Evolutionary conservation across 1,284 basidiomycete species (phyloP).

Genomic region (Rhodotorula glutinis): DNA sequence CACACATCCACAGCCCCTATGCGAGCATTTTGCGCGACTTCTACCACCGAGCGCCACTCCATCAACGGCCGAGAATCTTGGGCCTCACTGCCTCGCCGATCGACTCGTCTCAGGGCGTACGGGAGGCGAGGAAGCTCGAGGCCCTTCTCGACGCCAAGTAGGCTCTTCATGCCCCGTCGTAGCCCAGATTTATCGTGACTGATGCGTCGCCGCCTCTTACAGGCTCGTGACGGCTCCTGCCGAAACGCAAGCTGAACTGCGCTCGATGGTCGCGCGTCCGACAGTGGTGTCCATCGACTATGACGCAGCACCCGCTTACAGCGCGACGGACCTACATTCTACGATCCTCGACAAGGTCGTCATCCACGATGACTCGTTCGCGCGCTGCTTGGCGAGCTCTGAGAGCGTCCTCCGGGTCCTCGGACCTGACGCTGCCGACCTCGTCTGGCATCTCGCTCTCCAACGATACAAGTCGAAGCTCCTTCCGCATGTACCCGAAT

Average conservation of each 20-base stretch:
- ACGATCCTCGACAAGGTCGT: not conserved
- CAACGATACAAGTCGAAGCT: conserved; percentile 1
- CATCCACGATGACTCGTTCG: conserved; percentile 8
- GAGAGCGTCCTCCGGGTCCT: not conserved
- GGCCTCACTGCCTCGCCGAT: conserved; percentile 37
- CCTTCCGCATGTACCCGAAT: not conserved
- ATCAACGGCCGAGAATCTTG: conserved; percentile 27
- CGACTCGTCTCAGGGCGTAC: conserved; percentile 14
- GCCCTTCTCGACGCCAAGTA: conserved; percentile 18
- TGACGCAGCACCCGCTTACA: conserved; percentile 2
- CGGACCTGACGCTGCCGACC: conserved; percentile 20
- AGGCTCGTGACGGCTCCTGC: conserved; percentile 18
- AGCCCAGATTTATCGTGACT: too few relatives aligned
- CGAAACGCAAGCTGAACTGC: conserved; percentile 14
- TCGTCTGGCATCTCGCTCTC: conserved; percentile 20
- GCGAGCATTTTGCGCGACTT: conserved; percentile 25
- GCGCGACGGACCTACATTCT: not conserved
- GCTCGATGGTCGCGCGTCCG: conserved; percentile 10
- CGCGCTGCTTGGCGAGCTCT: not conserved
- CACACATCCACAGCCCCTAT: conserved; percentile 3
- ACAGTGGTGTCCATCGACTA: conserved; percentile 4
- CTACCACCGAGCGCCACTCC: conserved; percentile 5
- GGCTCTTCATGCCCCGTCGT: not conserved
- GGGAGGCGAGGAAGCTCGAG: conserved; percentile 13
- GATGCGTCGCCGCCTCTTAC: not conserved